phyloP scores from a whole-genome alignment of 225 moss, liverwort and hornwort genomes.

The Physcomitrium patens region DNA sequence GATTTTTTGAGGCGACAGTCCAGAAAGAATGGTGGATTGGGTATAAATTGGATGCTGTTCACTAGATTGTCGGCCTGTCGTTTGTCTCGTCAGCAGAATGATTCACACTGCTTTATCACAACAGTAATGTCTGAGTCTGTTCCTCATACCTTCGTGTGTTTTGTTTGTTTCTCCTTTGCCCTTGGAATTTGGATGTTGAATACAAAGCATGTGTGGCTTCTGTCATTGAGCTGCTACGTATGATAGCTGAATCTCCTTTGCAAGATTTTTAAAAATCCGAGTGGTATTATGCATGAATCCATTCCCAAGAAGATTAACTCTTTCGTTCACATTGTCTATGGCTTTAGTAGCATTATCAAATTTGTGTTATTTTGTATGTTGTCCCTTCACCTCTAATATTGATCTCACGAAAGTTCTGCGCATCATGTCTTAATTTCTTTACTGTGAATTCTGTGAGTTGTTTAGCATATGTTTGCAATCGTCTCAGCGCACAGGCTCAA shows the following conservation, averaged over 20 bases:
- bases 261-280: background rate
- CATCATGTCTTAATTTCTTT: no score
- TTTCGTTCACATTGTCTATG: background rate
- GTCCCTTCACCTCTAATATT: no score
- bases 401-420: no score
- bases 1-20: background rate
- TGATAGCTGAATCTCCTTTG: background rate
- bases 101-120: background rate
- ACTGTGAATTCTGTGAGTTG: no score
- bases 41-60: constrained; percentile 1
- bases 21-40: background rate
- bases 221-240: background rate
- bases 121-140: background rate
- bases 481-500: no score
- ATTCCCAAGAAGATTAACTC: background rate
- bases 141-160: background rate
- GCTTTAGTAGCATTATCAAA: no score
- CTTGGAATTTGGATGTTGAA: no score
- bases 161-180: no score
- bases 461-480: no score
- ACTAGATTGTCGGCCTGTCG: background rate
- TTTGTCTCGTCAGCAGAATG: background rate
- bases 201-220: background rate
- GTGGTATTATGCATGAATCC: background rate
- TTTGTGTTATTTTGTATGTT: no score